phyloP scores from a whole-genome alignment of 2,329 filamentous ascomycete species.

The Claviceps fusiformis region DNA sequence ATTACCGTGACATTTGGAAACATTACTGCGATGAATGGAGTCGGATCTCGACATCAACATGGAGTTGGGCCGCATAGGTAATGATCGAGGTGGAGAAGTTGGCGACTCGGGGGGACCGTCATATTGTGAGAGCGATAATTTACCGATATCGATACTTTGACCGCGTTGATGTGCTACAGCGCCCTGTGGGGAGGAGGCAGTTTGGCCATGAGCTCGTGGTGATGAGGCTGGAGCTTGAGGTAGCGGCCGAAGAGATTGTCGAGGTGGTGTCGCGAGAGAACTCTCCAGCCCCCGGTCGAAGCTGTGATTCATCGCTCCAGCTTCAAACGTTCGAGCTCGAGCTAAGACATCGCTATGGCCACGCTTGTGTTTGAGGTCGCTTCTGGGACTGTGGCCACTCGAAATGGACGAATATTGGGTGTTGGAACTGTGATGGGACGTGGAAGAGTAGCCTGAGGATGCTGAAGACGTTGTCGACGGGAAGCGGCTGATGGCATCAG shows the following conservation, averaged over 20 bases:
- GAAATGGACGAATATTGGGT: slow-evolving; percentile 60
- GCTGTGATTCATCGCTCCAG: slow-evolving; percentile 26
- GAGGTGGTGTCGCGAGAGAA: slow-evolving; percentile 57
- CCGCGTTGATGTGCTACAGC: slow-evolving; percentile 37
- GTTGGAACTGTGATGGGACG: slow-evolving; percentile 42
- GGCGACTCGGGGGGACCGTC: slow-evolving; percentile 26
- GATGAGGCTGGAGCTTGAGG: slow-evolving; percentile 47
- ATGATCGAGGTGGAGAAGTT: slow-evolving; percentile 27
- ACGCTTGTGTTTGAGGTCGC: slow-evolving; percentile 46
- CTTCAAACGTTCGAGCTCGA: slow-evolving; percentile 35
- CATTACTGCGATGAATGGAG: slow-evolving; percentile 28
- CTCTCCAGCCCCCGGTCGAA: slow-evolving; percentile 39
- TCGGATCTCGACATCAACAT: slow-evolving; percentile 48
- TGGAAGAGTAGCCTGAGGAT: slow-evolving; percentile 52
- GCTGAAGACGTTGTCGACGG: slow-evolving; percentile 58
- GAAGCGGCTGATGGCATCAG: slow-evolving; percentile 41
- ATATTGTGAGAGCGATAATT: slow-evolving; percentile 34
- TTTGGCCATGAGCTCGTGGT: slow-evolving; percentile 23
- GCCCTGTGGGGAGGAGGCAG: slow-evolving; percentile 11
- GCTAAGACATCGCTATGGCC: slow-evolving; percentile 58
- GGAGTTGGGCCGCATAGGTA: slow-evolving; percentile 40
- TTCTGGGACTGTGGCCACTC: slow-evolving; percentile 34
- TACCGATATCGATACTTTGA: slow-evolving; percentile 50
- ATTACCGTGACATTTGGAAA: slow-evolving; percentile 16
- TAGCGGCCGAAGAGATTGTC: slow-evolving; percentile 64